phyloP scores from a whole-genome alignment of 371 early-diverging fungal species.

The Mucor velutinosus region DNA sequence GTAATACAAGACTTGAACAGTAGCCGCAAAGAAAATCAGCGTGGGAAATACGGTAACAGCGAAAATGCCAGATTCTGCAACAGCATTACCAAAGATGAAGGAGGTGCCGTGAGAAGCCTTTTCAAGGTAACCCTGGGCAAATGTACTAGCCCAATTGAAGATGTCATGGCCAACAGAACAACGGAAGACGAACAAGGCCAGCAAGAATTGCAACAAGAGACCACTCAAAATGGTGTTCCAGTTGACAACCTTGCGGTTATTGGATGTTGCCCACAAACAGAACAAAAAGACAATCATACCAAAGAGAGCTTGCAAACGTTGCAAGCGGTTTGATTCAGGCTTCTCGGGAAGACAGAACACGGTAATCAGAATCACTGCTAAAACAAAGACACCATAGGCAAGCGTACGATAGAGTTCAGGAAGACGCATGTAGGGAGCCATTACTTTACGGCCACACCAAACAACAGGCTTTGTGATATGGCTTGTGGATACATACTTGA shows the following conservation, averaged over 20 bases:
- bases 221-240: constrained; percentile 82
- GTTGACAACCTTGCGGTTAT: constrained; percentile 62
- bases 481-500: constrained; percentile 23
- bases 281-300: constrained; percentile 71
- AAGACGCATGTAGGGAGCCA: constrained; percentile 28
- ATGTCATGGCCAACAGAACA: constrained; percentile 75
- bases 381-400: constrained; percentile 39
- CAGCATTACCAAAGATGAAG: constrained; percentile 68
- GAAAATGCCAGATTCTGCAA: constrained; percentile 53
- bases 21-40: constrained; percentile 85
- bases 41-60: constrained; percentile 80
- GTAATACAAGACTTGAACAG: constrained; percentile 86
- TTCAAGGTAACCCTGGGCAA: constrained; percentile 67
- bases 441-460: constrained; percentile 8
- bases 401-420: constrained; percentile 15
- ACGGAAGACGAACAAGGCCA: constrained; percentile 83
- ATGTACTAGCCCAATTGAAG: constrained; percentile 73
- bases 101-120: constrained; percentile 68
- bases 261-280: constrained; percentile 59
- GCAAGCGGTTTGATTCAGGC: constrained; percentile 59
- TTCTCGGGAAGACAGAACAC: constrained; percentile 61
- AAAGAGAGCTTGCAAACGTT: constrained; percentile 75
- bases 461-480: constrained; percentile 24
- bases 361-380: constrained; percentile 58
- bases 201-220: constrained; percentile 74